Conservation (phyloP, 2,329 filamentous ascomycete genomes). For the Fusarium tupiense region DNA sequence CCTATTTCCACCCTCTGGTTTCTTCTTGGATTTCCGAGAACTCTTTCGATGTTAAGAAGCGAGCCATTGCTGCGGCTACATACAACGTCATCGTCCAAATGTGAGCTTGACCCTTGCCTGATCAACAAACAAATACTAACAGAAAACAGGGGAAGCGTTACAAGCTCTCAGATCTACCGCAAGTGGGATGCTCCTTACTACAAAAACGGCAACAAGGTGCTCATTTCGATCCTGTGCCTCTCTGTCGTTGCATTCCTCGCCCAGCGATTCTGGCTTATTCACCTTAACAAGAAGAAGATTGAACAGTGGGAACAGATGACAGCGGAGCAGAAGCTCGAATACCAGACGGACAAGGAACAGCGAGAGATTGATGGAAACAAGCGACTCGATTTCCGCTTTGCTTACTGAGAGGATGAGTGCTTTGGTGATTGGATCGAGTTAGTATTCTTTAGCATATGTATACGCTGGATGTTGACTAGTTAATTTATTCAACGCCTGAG, state of each 20-base stretch:
- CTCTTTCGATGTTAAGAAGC: conserved; percentile 60
- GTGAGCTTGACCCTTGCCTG: conserved; percentile 11
- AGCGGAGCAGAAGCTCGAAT: conserved; percentile 54
- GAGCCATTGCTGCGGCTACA: conserved; percentile 58
- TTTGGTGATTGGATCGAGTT: neutral
- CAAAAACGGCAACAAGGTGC: conserved; percentile 65
- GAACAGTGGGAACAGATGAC: conserved; percentile 58
- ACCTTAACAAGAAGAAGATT: conserved; percentile 61
- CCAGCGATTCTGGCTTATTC: conserved; percentile 56
- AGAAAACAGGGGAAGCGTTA: conserved; percentile 50
- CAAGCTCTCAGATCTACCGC: conserved; percentile 59
- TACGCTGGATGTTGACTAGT: neutral
- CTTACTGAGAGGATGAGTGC: conserved; percentile 44
- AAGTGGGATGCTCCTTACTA: conserved; percentile 64
- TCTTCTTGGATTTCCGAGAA: conserved; percentile 62
- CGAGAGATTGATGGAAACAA: conserved; percentile 60
- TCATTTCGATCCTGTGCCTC: conserved; percentile 62
- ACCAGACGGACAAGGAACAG: conserved; percentile 56
- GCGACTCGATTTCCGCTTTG: conserved; percentile 62
- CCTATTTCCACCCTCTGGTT: conserved; percentile 67
- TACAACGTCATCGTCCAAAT: conserved; percentile 61
- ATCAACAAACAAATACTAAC: neutral
- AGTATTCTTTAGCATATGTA: neutral
- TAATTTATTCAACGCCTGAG: neutral
- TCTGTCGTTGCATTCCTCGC: conserved; percentile 60